Conservation (phyloP, 345 rosid genomes). For the Bretschneidera sinensis region DNA sequence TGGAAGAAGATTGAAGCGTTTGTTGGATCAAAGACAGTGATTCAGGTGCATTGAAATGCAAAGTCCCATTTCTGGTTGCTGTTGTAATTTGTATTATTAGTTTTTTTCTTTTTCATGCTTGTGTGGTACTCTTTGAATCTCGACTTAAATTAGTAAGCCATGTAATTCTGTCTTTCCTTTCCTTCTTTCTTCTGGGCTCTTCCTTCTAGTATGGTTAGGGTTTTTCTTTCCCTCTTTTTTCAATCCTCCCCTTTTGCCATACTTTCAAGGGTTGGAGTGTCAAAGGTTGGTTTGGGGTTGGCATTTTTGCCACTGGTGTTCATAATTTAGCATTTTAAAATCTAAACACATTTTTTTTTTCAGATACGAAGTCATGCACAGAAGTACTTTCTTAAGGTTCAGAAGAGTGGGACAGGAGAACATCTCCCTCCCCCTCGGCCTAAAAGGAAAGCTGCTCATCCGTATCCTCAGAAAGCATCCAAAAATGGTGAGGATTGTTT, state of each 20-base stretch:
- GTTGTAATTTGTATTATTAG: neutral
- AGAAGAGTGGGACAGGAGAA: conserved; percentile 77
- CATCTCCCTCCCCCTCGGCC: conserved; percentile 95
- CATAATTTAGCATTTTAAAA: too few relatives aligned
- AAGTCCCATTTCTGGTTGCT: conserved; percentile 1
- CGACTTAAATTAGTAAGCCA: neutral
- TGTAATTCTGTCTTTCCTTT: neutral
- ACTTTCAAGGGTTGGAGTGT: neutral
- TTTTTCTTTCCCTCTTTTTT: conserved; percentile 7
- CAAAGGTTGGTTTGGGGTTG: neutral
- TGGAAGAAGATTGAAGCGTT: conserved; percentile 95
- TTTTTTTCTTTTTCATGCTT: neutral
- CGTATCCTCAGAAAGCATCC: conserved; percentile 88
- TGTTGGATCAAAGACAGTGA: conserved; percentile 81
- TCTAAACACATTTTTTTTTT: neutral
- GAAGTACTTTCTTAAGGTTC: conserved; percentile 84
- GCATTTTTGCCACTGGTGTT: too few relatives aligned
- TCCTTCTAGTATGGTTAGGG: conserved; percentile 8
- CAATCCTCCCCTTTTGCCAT: too few relatives aligned
- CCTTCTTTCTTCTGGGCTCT: conserved; percentile 18
- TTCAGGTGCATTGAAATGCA: conserved; percentile 48
- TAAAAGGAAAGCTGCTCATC: conserved; percentile 88
- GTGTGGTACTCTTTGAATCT: neutral
- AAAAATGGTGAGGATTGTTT: conserved; percentile 45
- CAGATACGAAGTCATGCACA: conserved; percentile 96